Evolutionary conservation across 148 eudicot species (phyloP).

Genomic region (Mesembryanthemum crystallinum): DNA sequence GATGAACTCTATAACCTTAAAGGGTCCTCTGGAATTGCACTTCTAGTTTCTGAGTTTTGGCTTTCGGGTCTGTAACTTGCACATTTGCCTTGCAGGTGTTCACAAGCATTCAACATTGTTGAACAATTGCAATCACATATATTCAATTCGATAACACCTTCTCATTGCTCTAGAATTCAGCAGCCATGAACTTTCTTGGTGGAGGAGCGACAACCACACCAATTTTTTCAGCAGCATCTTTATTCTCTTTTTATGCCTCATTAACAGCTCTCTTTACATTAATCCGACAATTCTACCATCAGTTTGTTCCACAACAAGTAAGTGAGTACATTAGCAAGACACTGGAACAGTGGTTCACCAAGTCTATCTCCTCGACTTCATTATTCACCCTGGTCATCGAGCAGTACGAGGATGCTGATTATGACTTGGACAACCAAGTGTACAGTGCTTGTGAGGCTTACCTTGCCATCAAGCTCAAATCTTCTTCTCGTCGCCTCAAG

Average conservation of each 20-base stretch:
- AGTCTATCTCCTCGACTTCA: slow-evolving; percentile 6
- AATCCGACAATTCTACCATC: slow-evolving; percentile 31
- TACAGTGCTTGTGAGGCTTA: slow-evolving; percentile 30
- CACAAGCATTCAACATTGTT: too few species aligned
- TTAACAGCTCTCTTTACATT: slow-evolving; percentile 30
- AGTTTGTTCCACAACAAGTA: slow-evolving; percentile 21
- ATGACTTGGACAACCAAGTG: slow-evolving; percentile 24
- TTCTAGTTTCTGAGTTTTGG: too few species aligned
- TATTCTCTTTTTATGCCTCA: slow-evolving; percentile 31
- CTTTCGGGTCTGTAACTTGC: too few species aligned
- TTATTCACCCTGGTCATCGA: too few species aligned
- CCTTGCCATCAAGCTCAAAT: slow-evolving; percentile 24
- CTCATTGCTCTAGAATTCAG: too few species aligned
- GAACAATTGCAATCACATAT: too few species aligned
- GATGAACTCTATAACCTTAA: too few species aligned
- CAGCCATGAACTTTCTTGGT: slow-evolving; percentile 18
- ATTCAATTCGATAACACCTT: too few species aligned
- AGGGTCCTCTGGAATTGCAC: too few species aligned
- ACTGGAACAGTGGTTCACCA: slow-evolving; percentile 21
- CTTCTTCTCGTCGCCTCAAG: slow-evolving; percentile 22
- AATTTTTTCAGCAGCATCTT: slow-evolving; percentile 32
- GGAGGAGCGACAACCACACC: slow-evolving; percentile 10
- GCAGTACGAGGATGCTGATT: slow-evolving; percentile 26
- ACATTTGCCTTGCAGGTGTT: too few species aligned
- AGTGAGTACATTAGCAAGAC: slow-evolving; percentile 21